Conservation (phyloP, 768 basidiomycete species). For the Coprinopsis strossmayeri region DNA sequence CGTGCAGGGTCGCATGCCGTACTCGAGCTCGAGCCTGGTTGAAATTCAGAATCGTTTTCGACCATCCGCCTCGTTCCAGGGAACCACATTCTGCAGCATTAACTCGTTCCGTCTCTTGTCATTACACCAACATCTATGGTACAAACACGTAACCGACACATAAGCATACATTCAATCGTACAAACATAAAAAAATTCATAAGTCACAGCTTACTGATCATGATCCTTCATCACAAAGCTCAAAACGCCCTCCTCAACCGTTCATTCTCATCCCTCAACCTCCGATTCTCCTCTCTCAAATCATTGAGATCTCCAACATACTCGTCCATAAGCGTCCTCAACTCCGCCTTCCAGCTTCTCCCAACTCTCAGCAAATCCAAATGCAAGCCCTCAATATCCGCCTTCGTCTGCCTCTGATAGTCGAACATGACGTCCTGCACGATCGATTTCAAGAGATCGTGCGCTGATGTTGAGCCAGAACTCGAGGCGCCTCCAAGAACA, state of each 20-base stretch:
- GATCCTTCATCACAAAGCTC: no score
- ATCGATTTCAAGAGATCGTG: constrained; percentile 61
- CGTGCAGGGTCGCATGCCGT: no score
- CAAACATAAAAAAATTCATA: no score
- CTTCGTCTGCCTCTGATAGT: constrained; percentile 62
- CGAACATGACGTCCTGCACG: constrained; percentile 66
- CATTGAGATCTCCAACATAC: constrained; percentile 50
- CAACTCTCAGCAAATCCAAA: constrained; percentile 67
- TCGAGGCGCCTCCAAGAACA: constrained; percentile 29
- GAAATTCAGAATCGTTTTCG: no score
- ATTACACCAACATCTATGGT: no score
- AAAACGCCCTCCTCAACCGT: constrained; percentile 32
- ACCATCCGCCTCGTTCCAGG: no score
- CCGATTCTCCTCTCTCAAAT: constrained; percentile 63
- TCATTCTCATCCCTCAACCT: constrained; percentile 63
- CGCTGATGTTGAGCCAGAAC: constrained; percentile 22
- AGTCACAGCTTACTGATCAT: no score
- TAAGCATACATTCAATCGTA: no score
- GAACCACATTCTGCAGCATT: no score
- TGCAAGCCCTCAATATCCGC: constrained; percentile 73
- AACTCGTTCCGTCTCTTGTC: no score
- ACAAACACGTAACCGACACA: no score
- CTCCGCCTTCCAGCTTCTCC: constrained; percentile 61
- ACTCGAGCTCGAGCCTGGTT: no score
- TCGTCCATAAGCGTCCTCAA: constrained; percentile 56